Evolutionary conservation across 208 protist species (phyloP), one percentile per base, ranked within the genome.

Genomic region (Leishmania gerbilli): DNA sequence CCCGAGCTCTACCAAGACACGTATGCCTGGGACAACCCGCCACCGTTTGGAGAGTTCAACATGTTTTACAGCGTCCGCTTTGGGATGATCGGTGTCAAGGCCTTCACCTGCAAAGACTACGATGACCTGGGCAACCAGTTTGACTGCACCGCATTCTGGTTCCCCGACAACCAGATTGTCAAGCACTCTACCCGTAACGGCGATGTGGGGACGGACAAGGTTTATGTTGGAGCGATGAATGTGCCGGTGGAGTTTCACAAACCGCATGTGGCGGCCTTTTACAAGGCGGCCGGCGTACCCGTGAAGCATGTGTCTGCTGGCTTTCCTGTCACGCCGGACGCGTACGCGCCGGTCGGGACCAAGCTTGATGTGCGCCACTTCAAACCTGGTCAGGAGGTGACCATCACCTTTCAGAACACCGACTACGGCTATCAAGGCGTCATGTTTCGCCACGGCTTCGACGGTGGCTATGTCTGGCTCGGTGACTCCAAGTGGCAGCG

Each of bases 1-100:
- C 95, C 95, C 6, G 94, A 98, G 84, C 89, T 98, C 51, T 98
- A 98, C 80, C 94, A 98, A 76, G 95, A 98, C 86, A 98, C 95
- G 9, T 88, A 81, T 40, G 90, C 92, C 7, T 98, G 96, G 96
- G 93, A 98, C 86, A 97, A 97, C 81, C 96, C 96, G 64, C 95
- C 95, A 19, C 93, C 96, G 13, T 98, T 97, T 88, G 96, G 96
- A 27, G 95, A 98, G 84, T 98, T 98, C 80, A 98, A 98, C 88
- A 96, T 97, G 93, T 97, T 97, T 77, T 98, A 98, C 81, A 97
- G 93, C n/a, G 94, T 97, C 24, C 87, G 96, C 64, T 95, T 98
- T 82, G 96, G 96, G 51, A 94, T 98, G 92, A 79, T 98, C 72
- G 96, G 96, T 45, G 87, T 97, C 17, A 98, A 98, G 76, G 96